Conservation (phyloP, 495 filamentous ascomycete genomes). For the Apodospora peruviana region DNA sequence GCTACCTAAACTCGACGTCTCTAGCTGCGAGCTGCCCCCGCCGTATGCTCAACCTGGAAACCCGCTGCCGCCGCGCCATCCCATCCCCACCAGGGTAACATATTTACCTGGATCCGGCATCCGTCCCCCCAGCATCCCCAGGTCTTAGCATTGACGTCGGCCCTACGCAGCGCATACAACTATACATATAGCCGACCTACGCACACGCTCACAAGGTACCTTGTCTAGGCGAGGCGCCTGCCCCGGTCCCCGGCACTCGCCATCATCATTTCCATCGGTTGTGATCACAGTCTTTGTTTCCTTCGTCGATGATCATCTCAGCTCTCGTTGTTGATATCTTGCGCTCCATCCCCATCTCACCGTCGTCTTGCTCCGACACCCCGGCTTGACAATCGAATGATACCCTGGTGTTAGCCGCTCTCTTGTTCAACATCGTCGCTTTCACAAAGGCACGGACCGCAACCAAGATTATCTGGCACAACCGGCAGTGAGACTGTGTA, state of each 20-base stretch:
- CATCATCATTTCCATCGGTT: conserved; percentile 1
- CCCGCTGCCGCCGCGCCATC: conserved; percentile 6
- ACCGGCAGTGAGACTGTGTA: conserved; percentile 23
- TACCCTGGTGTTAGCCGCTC: conserved; percentile 41
- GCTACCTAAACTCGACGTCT: not conserved
- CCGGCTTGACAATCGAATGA: conserved; percentile 32
- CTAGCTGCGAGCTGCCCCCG: not conserved
- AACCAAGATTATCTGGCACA: conserved; percentile 20
- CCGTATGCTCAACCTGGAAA: not conserved
- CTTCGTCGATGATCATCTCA: conserved; percentile 17
- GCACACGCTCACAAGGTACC: not conserved
- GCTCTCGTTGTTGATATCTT: not conserved
- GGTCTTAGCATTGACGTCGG: conserved; percentile 10
- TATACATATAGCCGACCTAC: not conserved
- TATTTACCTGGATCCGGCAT: not conserved
- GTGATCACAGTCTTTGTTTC: conserved; percentile 18
- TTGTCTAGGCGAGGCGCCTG: not conserved
- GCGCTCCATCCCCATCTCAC: not conserved
- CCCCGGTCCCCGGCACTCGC: not conserved
- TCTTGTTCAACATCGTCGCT: conserved; percentile 34
- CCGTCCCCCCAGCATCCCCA: conserved; percentile 10
- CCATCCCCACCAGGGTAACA: not conserved
- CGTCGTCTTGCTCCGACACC: conserved; percentile 11
- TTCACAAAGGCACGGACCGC: conserved; percentile 31
- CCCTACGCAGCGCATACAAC: not conserved